Evolutionary conservation across 495 filamentous ascomycete species (phyloP).

Genomic region (Daldinia childiae): DNA sequence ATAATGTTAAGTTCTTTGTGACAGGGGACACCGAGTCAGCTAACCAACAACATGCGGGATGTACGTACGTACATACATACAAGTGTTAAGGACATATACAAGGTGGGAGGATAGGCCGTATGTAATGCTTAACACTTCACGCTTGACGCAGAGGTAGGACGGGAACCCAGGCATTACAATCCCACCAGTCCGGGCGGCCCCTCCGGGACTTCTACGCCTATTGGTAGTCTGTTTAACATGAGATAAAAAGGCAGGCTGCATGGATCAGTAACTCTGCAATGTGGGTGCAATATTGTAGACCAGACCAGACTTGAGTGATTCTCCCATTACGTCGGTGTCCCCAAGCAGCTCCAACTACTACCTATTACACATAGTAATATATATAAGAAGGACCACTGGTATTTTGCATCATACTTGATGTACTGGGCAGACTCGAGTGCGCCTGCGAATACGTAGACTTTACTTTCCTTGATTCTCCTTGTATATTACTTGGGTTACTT

Average conservation of each 20-base stretch:
- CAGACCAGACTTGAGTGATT: constrained; percentile 4
- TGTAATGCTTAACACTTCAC: background rate
- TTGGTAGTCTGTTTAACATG: constrained; percentile 35
- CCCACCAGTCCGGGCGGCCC: constrained; percentile 33
- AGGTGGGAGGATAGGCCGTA: constrained; percentile 10
- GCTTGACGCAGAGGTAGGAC: background rate
- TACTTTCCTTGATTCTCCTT: background rate
- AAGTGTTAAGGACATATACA: background rate
- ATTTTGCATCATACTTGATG: constrained; percentile 16
- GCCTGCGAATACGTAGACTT: constrained; percentile 6
- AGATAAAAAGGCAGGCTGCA: constrained; percentile 32
- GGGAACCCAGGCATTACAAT: constrained; percentile 21
- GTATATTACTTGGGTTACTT: background rate
- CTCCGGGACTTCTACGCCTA: constrained; percentile 23
- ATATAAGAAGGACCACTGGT: background rate
- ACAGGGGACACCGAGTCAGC: constrained; percentile 29
- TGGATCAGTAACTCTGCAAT: constrained; percentile 28
- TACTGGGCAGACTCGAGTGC: constrained; percentile 27
- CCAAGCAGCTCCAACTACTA: constrained; percentile 26
- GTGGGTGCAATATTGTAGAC: constrained; percentile 16
- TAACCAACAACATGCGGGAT: constrained; percentile 33
- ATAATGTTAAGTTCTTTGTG: constrained; percentile 12
- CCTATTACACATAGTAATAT: constrained; percentile 26
- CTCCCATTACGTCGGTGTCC: constrained; percentile 34
- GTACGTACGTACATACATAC: too few relatives aligned